A percentile compares a stretch with the other conserved stretches of the same genome.
These are phyloP conservation scores for Ceratonia siliqua DNA, from an alignment of 306 rosid genomes.

Conservation along the genomic window DNA sequence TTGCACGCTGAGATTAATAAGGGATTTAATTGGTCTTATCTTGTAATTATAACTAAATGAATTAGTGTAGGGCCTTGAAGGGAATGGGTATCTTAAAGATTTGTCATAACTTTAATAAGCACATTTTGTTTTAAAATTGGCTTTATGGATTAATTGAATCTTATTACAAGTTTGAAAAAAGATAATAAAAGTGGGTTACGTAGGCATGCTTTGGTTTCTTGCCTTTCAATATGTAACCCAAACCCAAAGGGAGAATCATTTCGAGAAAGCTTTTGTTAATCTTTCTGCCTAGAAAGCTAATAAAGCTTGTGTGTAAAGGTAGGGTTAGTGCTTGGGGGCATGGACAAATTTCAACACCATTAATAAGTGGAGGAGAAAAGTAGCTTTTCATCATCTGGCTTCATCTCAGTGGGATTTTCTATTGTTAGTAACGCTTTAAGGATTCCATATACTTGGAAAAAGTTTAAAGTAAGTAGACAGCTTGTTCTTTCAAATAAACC, in stretches of 20 bases:
- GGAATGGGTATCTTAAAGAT: constrained; percentile 51
- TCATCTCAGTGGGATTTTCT: constrained; percentile 67
- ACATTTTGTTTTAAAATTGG: constrained; percentile 38
- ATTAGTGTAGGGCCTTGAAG: constrained; percentile 45
- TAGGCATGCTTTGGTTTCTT: constrained; percentile 63
- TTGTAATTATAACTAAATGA: constrained; percentile 31
- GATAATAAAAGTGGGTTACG: constrained; percentile 56
- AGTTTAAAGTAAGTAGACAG: constrained; percentile 54
- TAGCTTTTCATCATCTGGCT: constrained; percentile 57
- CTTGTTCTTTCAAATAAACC: constrained; percentile 50
- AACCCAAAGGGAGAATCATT: constrained; percentile 40
- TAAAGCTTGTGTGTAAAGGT: constrained; percentile 77
- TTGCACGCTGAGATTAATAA: not conserved
- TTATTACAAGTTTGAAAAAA: constrained; percentile 40
- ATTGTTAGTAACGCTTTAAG: constrained; percentile 73
- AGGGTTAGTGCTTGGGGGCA: constrained; percentile 44
- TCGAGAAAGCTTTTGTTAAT: constrained; percentile 51
- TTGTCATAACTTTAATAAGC: constrained; percentile 61
- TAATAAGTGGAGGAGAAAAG: constrained; percentile 60
- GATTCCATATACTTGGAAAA: constrained; percentile 50
- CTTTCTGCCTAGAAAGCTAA: constrained; percentile 43
- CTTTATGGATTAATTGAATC: constrained; percentile 51
- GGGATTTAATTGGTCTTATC: not conserved
- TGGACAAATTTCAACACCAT: constrained; percentile 51
- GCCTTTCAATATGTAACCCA: constrained; percentile 46